phyloP scores from a whole-genome alignment of 2,329 filamentous ascomycete genomes.

The Diaporthe citriasiana region DNA sequence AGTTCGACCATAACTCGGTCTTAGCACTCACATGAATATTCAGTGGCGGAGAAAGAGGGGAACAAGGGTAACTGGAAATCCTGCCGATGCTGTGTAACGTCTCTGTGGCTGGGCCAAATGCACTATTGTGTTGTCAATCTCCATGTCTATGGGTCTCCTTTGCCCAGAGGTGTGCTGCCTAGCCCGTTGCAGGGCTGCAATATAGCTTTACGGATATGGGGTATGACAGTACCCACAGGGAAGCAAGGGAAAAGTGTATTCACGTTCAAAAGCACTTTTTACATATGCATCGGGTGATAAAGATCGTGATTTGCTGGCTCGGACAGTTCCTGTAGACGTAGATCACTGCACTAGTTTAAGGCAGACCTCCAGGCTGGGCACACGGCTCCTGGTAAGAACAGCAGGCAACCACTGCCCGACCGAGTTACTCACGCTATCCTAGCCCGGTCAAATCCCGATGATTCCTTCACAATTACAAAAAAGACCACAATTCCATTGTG shows the following conservation, averaged over 20 bases:
- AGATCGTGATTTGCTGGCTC: not conserved
- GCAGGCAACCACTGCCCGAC: constrained; percentile 16
- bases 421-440: constrained; percentile 1
- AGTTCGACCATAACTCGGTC: too few species aligned
- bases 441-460: not conserved
- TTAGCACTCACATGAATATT: not conserved
- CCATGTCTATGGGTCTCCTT: not conserved
- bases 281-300: not conserved
- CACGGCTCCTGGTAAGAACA: not conserved
- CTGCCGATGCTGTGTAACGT: not conserved
- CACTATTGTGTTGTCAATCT: not conserved
- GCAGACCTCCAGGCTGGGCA: constrained; percentile 2
- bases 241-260: not conserved
- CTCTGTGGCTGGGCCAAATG: not conserved
- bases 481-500: not conserved
- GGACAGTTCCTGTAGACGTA: not conserved
- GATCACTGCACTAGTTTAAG: not conserved
- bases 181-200: not conserved
- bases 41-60: too few species aligned
- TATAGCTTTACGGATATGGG: too few species aligned
- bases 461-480: not conserved
- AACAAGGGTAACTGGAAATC: not conserved
- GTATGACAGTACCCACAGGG: not conserved
- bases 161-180: not conserved
- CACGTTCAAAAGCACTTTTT: not conserved